Percentiles rank a stretch among this genome's conserved stretches.
Evolutionary conservation across 352 stramenopile species (phyloP).

Genomic region (Pythium myriotylum): DNA sequence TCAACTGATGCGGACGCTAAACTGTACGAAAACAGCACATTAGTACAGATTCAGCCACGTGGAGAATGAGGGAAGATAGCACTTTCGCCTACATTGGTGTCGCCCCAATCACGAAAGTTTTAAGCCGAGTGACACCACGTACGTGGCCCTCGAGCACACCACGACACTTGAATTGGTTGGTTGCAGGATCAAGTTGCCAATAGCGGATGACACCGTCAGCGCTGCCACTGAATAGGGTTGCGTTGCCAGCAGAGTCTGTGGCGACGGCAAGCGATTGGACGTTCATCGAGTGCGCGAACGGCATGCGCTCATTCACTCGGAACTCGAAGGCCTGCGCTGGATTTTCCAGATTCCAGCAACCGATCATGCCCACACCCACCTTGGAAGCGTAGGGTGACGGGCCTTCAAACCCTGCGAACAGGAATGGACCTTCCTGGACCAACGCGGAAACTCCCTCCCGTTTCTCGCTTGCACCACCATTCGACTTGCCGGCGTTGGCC

Average conservation of each 20-base stretch:
- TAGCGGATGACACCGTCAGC: slow-evolving; percentile 78
- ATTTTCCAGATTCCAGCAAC: slow-evolving; percentile 85
- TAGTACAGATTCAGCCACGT: neutral
- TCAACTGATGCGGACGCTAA: slow-evolving; percentile 83
- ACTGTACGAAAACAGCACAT: slow-evolving; percentile 21
- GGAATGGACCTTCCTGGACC: slow-evolving; percentile 72
- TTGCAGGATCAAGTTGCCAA: slow-evolving; percentile 75
- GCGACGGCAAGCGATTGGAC: slow-evolving; percentile 72
- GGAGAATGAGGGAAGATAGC: slow-evolving; percentile 2
- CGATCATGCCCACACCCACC: slow-evolving; percentile 71
- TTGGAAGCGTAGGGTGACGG: slow-evolving; percentile 56
- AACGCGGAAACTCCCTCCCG: slow-evolving; percentile 68
- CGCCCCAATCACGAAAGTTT: slow-evolving; percentile 73
- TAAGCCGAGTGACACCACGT: slow-evolving; percentile 78
- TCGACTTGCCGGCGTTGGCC: slow-evolving; percentile 17
- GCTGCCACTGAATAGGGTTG: slow-evolving; percentile 79
- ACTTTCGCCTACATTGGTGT: slow-evolving; percentile 46
- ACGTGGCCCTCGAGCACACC: slow-evolving; percentile 80
- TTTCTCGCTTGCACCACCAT: slow-evolving; percentile 19
- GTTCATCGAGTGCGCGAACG: slow-evolving; percentile 76
- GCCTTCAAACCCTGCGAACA: slow-evolving; percentile 83
- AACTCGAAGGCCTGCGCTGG: slow-evolving; percentile 70
- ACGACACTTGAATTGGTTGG: slow-evolving; percentile 75
- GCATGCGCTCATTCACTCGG: slow-evolving; percentile 55
- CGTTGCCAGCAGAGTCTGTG: slow-evolving; percentile 63